Conservation (phyloP, 306 rosid species). For the Prinsepia uniflora region DNA sequence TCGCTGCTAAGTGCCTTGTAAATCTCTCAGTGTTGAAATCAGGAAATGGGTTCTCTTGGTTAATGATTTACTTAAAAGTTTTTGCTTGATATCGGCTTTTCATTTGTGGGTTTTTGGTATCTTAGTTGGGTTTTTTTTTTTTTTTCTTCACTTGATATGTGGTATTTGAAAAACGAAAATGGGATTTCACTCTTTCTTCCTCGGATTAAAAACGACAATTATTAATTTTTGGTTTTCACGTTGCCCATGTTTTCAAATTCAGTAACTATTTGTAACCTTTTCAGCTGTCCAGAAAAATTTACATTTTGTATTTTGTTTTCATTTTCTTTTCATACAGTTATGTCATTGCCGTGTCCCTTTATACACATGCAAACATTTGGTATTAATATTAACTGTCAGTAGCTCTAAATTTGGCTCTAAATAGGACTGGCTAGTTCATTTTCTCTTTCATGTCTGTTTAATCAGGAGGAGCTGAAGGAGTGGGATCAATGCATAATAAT, state of each 20-base stretch:
- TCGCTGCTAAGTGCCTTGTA: slow-evolving; percentile 92
- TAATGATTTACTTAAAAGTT: not conserved
- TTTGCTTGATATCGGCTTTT: not conserved
- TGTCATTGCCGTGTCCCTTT: not conserved
- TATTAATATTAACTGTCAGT: not conserved
- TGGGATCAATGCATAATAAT: slow-evolving; percentile 89
- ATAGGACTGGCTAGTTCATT: not conserved
- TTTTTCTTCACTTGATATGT: not conserved
- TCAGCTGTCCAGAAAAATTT: not conserved
- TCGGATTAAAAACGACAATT: too few relatives aligned
- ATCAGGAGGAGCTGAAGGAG: slow-evolving; percentile 88
- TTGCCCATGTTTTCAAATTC: not conserved
- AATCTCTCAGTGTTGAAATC: not conserved
- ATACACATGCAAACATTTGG: too few relatives aligned
- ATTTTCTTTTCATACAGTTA: not conserved
- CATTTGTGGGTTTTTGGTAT: not conserved
- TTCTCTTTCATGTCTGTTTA: not conserved
- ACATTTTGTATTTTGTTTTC: not conserved
- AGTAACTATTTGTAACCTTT: not conserved
- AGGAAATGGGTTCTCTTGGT: not conserved
- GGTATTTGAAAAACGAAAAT: not conserved
- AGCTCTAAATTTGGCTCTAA: not conserved
- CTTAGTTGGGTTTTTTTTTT: not conserved
- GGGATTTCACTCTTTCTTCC: not conserved
- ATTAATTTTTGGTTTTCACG: not conserved